Evolutionary conservation across 305 asterid genomes (phyloP).

Genomic region (Plantago coronopus): DNA sequence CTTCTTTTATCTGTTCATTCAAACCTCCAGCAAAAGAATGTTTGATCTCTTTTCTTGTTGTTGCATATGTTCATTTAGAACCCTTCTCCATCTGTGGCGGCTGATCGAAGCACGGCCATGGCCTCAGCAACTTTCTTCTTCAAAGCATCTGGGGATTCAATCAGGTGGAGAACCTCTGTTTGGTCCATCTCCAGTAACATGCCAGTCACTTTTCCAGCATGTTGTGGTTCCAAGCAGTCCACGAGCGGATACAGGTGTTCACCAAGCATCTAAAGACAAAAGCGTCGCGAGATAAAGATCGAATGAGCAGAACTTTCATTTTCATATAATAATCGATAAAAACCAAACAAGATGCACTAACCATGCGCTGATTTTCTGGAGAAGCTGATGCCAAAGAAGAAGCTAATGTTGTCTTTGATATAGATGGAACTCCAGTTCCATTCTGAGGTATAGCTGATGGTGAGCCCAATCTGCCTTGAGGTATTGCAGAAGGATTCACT

Average conservation of each 20-base stretch:
- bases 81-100: slow-evolving; percentile 31
- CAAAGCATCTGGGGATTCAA: slow-evolving; percentile 75
- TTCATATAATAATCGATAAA: background rate
- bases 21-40: too few species aligned
- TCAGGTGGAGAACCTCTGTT: slow-evolving; percentile 75
- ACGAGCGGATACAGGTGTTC: slow-evolving; percentile 75
- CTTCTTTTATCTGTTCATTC: too few species aligned
- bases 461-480: slow-evolving; percentile 47
- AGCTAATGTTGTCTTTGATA: slow-evolving; percentile 58
- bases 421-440: slow-evolving; percentile 30
- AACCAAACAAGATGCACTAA: slow-evolving; percentile 21
- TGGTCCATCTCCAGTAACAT: slow-evolving; percentile 91
- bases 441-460: slow-evolving; percentile 36
- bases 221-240: slow-evolving; percentile 44
- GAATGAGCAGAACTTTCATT: too few species aligned
- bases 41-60: too few species aligned
- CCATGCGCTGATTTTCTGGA: slow-evolving; percentile 67
- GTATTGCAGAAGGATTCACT: slow-evolving; percentile 35
- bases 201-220: slow-evolving; percentile 68
- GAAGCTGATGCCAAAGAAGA: slow-evolving; percentile 75
- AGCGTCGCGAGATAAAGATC: slow-evolving; percentile 1
- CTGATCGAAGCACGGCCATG: slow-evolving; percentile 64
- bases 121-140: slow-evolving; percentile 74
- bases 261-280: slow-evolving; percentile 54
- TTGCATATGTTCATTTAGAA: background rate